A percentile compares a stretch with the other conserved stretches of the same genome.
Evolutionary conservation across 108 stramenopile species (phyloP).

Genomic region (Nannochloropsis gaditana): DNA sequence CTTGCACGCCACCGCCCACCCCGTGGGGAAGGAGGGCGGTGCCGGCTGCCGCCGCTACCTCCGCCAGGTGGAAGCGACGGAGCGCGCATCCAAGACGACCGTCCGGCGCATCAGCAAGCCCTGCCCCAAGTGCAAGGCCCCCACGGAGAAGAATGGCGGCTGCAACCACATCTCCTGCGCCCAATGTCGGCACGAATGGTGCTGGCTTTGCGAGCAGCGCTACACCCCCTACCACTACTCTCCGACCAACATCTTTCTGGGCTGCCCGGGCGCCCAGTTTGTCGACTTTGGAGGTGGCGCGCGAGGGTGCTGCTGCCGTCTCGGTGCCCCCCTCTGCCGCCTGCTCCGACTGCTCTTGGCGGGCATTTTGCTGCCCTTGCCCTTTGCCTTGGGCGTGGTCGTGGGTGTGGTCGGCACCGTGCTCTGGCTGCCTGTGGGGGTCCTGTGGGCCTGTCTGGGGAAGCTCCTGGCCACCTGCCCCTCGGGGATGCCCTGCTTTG

Average conservation of each 20-base stretch:
- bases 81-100: background rate
- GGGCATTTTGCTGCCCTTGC: background rate
- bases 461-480: background rate
- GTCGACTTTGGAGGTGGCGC: conserved; percentile 7
- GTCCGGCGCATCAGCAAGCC: background rate
- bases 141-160: background rate
- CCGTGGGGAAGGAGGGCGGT: background rate
- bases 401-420: background rate
- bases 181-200: background rate
- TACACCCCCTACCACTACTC: background rate
- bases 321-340: background rate
- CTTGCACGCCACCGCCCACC: conserved; percentile 17
- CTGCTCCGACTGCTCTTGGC: background rate
- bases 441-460: background rate
- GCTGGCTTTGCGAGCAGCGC: background rate
- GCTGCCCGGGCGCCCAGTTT: background rate
- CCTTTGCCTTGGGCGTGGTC: background rate
- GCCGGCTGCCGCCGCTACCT: background rate
- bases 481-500: background rate
- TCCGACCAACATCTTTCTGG: background rate
- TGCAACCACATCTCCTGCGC: conserved; percentile 19
- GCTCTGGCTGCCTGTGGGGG: background rate
- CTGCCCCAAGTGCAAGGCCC: background rate
- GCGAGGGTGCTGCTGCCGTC: background rate
- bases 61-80: background rate